Conservation (phyloP, 2,329 filamentous ascomycete species). For the Fusarium tuaranense region DNA sequence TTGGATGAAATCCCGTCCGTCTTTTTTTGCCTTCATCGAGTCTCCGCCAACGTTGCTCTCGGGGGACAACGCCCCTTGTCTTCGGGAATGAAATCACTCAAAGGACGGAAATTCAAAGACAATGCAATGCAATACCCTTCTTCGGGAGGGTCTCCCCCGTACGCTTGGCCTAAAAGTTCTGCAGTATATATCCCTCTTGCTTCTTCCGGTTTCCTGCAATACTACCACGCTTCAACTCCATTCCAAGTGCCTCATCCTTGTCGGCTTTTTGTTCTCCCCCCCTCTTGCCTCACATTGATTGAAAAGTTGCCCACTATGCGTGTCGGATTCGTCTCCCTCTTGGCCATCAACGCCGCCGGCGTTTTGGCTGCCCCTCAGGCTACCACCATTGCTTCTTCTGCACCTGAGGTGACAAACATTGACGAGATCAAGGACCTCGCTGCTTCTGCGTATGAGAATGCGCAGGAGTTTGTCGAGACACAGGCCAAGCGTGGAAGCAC, state of each 20-base stretch:
- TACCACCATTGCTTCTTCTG: conserved; percentile 17
- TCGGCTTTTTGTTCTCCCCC: neutral
- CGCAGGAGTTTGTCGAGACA: conserved; percentile 33
- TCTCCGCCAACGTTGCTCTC: conserved; percentile 2
- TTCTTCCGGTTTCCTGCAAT: conserved; percentile 21
- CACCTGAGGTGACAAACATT: conserved; percentile 36
- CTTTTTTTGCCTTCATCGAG: neutral
- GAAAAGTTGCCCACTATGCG: conserved; percentile 31
- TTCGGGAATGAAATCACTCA: neutral
- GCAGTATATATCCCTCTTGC: conserved; percentile 8
- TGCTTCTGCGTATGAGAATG: conserved; percentile 37
- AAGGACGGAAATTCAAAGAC: neutral
- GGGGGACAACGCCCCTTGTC: neutral
- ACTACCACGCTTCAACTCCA: conserved; percentile 6
- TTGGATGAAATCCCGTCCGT: neutral
- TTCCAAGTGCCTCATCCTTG: conserved; percentile 14
- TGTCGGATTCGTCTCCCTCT: conserved; percentile 30
- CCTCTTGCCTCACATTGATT: conserved; percentile 7
- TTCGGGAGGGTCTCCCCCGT: neutral
- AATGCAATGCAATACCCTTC: neutral
- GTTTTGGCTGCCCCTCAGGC: conserved; percentile 35
- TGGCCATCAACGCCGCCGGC: conserved; percentile 40
- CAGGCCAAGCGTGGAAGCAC: conserved; percentile 39
- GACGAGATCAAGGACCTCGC: conserved; percentile 39
- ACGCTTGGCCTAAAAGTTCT: neutral